Evolutionary conservation across 2,329 filamentous ascomycete genomes (phyloP).

Genomic region (Coniella vitis): DNA sequence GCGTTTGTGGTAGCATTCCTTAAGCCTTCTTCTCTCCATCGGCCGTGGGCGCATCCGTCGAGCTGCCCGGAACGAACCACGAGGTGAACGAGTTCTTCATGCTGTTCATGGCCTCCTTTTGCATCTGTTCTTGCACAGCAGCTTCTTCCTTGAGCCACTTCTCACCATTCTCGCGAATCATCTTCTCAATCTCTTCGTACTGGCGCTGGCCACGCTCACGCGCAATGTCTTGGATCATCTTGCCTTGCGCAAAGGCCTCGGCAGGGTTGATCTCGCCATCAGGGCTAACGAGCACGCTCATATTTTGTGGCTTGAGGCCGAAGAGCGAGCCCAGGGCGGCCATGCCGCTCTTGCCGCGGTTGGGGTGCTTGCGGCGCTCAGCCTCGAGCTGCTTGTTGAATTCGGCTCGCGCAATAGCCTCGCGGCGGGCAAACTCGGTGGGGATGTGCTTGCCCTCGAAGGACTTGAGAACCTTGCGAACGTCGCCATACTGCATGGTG

Average conservation of each 20-base stretch:
- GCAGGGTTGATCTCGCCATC: slow-evolving; percentile 64
- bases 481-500: slow-evolving; percentile 85
- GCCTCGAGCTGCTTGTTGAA: slow-evolving; percentile 73
- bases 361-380: slow-evolving; percentile 57
- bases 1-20: neutral
- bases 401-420: slow-evolving; percentile 76
- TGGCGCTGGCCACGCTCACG: slow-evolving; percentile 85
- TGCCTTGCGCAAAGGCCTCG: slow-evolving; percentile 81
- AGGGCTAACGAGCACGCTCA: slow-evolving; percentile 51
- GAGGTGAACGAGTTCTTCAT: slow-evolving; percentile 76
- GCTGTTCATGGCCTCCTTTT: slow-evolving; percentile 84
- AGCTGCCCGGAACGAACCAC: slow-evolving; percentile 34
- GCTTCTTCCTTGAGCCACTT: slow-evolving; percentile 95
- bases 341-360: slow-evolving; percentile 47
- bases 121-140: slow-evolving; percentile 76
- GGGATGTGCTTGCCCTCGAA: slow-evolving; percentile 89
- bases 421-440: slow-evolving; percentile 79
- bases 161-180: slow-evolving; percentile 88
- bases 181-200: slow-evolving; percentile 82
- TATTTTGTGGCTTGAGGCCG: slow-evolving; percentile 66
- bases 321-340: slow-evolving; percentile 65
- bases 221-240: slow-evolving; percentile 94
- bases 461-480: slow-evolving; percentile 77
- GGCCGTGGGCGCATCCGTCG: neutral
- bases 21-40: neutral